Evolutionary conservation across 352 stramenopile species (phyloP).

Genomic region (Pythium brachiatum): DNA sequence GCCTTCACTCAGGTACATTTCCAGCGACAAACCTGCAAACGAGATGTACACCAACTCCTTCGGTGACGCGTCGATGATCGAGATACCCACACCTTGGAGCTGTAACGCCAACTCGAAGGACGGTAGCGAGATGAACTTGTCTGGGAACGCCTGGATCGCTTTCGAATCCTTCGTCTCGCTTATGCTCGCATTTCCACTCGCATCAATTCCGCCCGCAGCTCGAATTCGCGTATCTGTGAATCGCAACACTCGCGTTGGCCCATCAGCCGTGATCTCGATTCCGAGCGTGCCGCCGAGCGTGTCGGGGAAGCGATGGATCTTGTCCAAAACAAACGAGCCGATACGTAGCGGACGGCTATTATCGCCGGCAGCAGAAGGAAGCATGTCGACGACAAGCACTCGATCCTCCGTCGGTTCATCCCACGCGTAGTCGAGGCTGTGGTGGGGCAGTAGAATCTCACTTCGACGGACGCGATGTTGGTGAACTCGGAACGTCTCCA

Average conservation of each 20-base stretch:
- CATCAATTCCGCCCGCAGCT: conserved; percentile 30
- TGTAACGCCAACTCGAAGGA: conserved; percentile 52
- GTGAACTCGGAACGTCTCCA: conserved; percentile 85
- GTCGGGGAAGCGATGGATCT: conserved; percentile 78
- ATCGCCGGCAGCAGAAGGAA: conserved; percentile 82
- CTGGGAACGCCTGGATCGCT: conserved; percentile 20
- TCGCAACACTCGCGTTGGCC: conserved; percentile 83
- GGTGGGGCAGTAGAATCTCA: conserved; percentile 84
- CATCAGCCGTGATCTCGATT: conserved; percentile 82
- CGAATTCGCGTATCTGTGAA: conserved; percentile 83
- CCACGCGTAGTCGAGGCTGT: conserved; percentile 87
- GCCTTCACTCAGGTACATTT: conserved; percentile 61
- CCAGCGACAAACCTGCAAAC: conserved; percentile 56
- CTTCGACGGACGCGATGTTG: conserved; percentile 78
- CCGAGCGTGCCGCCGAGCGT: conserved; percentile 66
- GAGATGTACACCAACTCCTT: conserved; percentile 83
- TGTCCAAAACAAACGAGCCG: conserved; percentile 78
- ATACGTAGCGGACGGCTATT: conserved; percentile 85
- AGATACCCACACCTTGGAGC: conserved; percentile 75
- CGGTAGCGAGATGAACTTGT: conserved; percentile 25
- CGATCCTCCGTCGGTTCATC: conserved; percentile 82
- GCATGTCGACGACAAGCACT: conserved; percentile 84
- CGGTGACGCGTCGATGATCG: conserved; percentile 64
- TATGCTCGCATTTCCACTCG: conserved; percentile 25
- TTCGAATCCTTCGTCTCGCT: conserved; percentile 18